Percentiles rank a stretch among this genome's conserved stretches.
Conservation (phyloP, 1,139 yeast species). For the Candida tunisiensis region DNA sequence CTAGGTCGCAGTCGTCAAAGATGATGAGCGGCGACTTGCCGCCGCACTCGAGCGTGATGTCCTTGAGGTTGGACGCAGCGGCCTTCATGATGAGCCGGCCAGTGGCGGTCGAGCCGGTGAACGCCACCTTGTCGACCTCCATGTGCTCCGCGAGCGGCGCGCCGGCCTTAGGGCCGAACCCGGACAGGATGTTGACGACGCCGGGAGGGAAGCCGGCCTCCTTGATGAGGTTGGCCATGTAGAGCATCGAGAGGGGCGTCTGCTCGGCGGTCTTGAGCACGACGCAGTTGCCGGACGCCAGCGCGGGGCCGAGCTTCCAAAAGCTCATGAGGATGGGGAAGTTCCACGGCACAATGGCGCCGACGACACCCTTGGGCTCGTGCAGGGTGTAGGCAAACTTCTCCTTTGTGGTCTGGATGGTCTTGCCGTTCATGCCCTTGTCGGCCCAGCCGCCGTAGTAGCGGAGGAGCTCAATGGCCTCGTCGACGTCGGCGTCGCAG, state of each 20-base stretch:
- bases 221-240: conserved; percentile 38
- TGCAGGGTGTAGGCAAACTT: conserved; percentile 65
- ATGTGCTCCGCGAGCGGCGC: conserved; percentile 54
- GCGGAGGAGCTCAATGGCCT: conserved; percentile 43
- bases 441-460: conserved; percentile 82
- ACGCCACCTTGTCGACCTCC: conserved; percentile 58
- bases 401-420: conserved; percentile 38
- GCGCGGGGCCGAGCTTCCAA: conserved; percentile 75
- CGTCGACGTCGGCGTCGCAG: conserved; percentile 42
- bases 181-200: conserved; percentile 57
- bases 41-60: conserved; percentile 68
- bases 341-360: conserved; percentile 76
- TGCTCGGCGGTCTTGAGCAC: conserved; percentile 70
- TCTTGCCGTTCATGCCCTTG: conserved; percentile 49
- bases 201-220: conserved; percentile 73
- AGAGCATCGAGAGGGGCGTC: conserved; percentile 65
- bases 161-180: conserved; percentile 62
- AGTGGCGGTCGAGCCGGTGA: conserved; percentile 69
- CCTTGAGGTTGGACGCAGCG: conserved; percentile 31
- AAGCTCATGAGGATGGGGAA: conserved; percentile 70
- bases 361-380: conserved; percentile 74
- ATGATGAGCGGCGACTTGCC: conserved; percentile 77
- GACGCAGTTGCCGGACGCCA: conserved; percentile 67
- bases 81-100: conserved; percentile 59
- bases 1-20: conserved; percentile 56